Conservation (phyloP, 176 grass and related monocot species). For the Rhynchospora pubera region DNA sequence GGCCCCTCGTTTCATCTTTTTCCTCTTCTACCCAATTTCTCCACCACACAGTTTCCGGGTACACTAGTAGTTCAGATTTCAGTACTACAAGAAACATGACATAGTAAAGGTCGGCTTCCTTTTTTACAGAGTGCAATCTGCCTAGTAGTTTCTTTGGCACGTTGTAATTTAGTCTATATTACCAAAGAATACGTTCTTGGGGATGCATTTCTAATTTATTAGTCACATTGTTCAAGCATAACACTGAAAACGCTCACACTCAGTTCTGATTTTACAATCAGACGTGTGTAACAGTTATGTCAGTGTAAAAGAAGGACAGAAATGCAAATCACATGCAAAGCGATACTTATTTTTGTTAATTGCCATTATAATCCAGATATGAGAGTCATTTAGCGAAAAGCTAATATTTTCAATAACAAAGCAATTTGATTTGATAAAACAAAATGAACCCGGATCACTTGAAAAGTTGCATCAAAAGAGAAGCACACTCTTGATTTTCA, state of each 20-base stretch:
- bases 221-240: neutral
- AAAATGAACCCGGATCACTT: neutral
- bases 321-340: neutral
- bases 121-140: neutral
- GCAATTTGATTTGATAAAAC: neutral
- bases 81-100: neutral
- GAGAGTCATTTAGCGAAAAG: neutral
- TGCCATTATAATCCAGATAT: neutral
- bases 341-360: neutral
- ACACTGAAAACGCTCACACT: neutral
- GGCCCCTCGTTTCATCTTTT: neutral
- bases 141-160: neutral
- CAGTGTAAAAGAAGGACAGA: neutral
- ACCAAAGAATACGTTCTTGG: neutral
- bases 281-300: neutral
- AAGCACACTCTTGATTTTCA: neutral
- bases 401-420: neutral
- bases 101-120: neutral
- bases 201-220: neutral
- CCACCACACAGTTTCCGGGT: neutral
- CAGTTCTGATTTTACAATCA: neutral
- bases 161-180: neutral
- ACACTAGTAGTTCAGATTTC: neutral
- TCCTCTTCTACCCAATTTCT: neutral
- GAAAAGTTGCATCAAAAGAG: neutral